Evolutionary conservation across 192 early-diverging fungal species (phyloP).

Genomic region (Thamnidium elegans): DNA sequence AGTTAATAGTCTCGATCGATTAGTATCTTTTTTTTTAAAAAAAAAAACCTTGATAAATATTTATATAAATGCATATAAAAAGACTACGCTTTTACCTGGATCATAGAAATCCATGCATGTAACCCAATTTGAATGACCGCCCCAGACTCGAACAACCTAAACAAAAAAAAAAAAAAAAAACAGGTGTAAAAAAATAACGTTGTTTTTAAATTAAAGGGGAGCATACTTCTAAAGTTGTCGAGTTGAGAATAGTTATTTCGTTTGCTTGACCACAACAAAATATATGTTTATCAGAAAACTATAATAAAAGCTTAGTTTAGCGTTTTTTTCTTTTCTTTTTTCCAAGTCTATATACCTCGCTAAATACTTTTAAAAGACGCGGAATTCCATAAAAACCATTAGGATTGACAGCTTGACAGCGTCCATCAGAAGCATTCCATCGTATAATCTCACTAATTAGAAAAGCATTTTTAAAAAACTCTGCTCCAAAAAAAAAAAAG

Average conservation of each 20-base stretch:
- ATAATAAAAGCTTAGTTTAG: neutral
- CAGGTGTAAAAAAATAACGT: no score
- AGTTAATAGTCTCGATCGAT: constrained; percentile 41
- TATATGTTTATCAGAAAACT: constrained; percentile 44
- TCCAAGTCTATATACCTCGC: constrained; percentile 18
- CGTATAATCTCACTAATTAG: constrained; percentile 43
- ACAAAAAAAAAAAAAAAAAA: neutral
- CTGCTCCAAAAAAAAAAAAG: neutral
- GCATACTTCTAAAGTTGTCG: constrained; percentile 43
- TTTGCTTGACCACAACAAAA: constrained; percentile 51
- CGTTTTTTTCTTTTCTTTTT: constrained; percentile 8
- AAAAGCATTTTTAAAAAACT: neutral
- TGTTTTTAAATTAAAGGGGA: no score
- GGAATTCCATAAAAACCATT: constrained; percentile 48
- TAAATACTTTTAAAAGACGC: constrained; percentile 42
- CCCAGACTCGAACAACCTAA: constrained; percentile 56
- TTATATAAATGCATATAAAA: neutral
- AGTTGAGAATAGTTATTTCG: constrained; percentile 51
- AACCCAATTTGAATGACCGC: constrained; percentile 56
- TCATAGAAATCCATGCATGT: constrained; percentile 47
- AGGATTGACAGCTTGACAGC: constrained; percentile 45
- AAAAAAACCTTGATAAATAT: neutral
- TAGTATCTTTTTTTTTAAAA: no score
- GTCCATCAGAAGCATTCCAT: constrained; percentile 51
- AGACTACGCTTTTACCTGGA: constrained; percentile 34